These are phyloP conservation scores for Alternaria postmessia DNA, from an alignment of 2,329 filamentous ascomycete species.

Conservation along the genomic window DNA sequence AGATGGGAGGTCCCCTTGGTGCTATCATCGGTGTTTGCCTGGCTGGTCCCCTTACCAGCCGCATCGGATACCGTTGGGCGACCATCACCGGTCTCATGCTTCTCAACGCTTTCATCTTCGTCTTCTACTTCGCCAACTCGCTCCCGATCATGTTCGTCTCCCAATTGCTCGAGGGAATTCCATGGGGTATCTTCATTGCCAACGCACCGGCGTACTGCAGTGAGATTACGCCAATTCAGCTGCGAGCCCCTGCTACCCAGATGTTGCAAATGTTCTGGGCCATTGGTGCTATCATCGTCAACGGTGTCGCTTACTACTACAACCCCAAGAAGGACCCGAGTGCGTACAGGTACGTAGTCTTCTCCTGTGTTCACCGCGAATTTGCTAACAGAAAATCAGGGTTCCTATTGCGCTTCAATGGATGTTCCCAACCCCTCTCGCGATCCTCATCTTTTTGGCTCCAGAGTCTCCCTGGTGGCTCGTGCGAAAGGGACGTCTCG, in stretches of 20 bases:
- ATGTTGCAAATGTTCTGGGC: constrained; percentile 74
- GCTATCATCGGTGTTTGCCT: constrained; percentile 68
- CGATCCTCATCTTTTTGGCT: constrained; percentile 56
- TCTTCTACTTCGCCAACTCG: constrained; percentile 65
- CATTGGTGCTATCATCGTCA: constrained; percentile 68
- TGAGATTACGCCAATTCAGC: constrained; percentile 67
- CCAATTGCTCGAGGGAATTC: constrained; percentile 68
- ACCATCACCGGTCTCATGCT: constrained; percentile 64
- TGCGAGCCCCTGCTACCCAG: constrained; percentile 66
- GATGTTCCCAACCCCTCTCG: constrained; percentile 55
- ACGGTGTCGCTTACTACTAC: constrained; percentile 64
- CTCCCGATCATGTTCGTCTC: constrained; percentile 59
- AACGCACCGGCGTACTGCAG: constrained; percentile 69
- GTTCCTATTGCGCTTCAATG: constrained; percentile 53
- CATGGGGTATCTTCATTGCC: constrained; percentile 73
- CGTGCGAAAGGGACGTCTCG: constrained; percentile 54
- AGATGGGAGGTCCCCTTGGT: constrained; percentile 64
- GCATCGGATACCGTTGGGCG: constrained; percentile 67
- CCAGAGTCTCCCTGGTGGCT: constrained; percentile 64
- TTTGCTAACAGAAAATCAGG: constrained; percentile 24
- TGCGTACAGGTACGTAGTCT: constrained; percentile 32
- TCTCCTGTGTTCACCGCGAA: background rate
- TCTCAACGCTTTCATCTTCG: constrained; percentile 67
- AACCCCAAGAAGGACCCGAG: constrained; percentile 35
- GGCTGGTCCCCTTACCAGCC: constrained; percentile 67